phyloP scores from a whole-genome alignment of 1,284 basidiomycete genomes.

The Apiotrichum domesticum region DNA sequence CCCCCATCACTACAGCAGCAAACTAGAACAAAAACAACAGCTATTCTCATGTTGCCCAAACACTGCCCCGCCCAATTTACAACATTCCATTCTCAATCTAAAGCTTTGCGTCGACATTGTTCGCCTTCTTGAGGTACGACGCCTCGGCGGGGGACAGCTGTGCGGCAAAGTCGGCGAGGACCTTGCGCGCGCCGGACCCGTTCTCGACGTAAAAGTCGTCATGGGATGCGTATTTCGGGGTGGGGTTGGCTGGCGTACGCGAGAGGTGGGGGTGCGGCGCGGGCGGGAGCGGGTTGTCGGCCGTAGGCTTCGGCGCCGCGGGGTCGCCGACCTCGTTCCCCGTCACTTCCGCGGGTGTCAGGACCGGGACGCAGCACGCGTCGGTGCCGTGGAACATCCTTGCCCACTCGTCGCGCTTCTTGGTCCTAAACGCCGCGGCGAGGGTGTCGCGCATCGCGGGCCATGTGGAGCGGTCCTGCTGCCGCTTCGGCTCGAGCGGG shows the following conservation, averaged over 20 bases:
- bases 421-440: constrained; percentile 4
- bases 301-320: neutral
- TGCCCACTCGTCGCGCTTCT: constrained; percentile 13
- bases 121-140: constrained; percentile 3
- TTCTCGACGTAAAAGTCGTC: constrained; percentile 6
- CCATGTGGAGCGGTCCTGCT: constrained; percentile 8
- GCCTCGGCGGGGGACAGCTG: neutral
- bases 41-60: no score
- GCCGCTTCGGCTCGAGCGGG: neutral
- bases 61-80: no score
- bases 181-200: neutral
- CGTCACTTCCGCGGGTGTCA: constrained; percentile 6
- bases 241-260: constrained; percentile 2
- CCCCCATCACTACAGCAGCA: no score
- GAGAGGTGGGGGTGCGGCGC: constrained; percentile 7
- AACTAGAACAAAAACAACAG: no score
- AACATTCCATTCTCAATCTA: neutral
- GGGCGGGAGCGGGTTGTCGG: neutral
- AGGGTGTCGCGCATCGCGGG: constrained; percentile 3
- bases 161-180: neutral
- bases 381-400: constrained; percentile 12
- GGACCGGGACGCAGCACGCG: constrained; percentile 12
- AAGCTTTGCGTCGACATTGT: constrained; percentile 1
- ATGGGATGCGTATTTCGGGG: neutral
- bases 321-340: constrained; percentile 1